A percentile compares a stretch with the other conserved stretches of the same genome.
Evolutionary conservation across 83 land plant genomes (phyloP).

Genomic region (Picea engelmannii): DNA sequence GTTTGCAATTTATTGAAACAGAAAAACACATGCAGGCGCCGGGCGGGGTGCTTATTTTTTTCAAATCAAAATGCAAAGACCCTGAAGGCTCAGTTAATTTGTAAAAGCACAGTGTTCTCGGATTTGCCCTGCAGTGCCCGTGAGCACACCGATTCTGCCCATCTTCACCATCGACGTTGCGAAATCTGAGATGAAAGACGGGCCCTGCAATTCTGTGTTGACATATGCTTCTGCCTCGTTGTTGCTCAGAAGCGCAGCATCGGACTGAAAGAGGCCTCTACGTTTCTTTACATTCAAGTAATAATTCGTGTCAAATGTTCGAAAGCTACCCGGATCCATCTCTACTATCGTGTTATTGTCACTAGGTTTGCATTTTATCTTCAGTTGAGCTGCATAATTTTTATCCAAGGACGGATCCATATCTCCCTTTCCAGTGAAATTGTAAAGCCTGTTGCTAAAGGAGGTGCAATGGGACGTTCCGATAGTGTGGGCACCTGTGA

Average conservation of each 20-base stretch:
- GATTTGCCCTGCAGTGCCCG: conserved; percentile 45
- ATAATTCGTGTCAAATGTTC: conserved; percentile 36
- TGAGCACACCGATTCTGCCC: conserved; percentile 32
- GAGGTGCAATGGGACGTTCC: conserved; percentile 23
- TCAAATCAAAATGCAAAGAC: too few relatives aligned
- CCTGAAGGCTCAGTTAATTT: conserved; percentile 11
- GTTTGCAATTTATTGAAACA: too few relatives aligned
- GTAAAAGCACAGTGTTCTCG: conserved; percentile 31
- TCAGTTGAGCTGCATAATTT: conserved; percentile 23
- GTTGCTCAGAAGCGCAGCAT: too few relatives aligned
- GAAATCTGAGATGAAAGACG: conserved; percentile 21
- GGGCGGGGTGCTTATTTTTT: too few relatives aligned
- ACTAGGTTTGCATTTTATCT: conserved; percentile 17
- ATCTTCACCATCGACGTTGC: conserved; percentile 45
- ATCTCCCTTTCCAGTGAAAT: conserved; percentile 6
- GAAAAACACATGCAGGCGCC: too few relatives aligned
- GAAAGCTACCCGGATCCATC: conserved; percentile 40
- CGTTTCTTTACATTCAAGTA: conserved; percentile 16
- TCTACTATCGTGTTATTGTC: conserved; percentile 25
- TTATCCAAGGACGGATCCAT: conserved; percentile 48
- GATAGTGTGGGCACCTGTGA: conserved; percentile 33
- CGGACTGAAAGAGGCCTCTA: conserved; percentile 42
- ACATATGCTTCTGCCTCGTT: too few relatives aligned
- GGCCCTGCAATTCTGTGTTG: too few relatives aligned
- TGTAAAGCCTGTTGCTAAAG: too few relatives aligned